Evolutionary conservation across 768 basidiomycete genomes (phyloP), one percentile per base, ranked within the genome.

Genomic region (Grammothele lineata): DNA sequence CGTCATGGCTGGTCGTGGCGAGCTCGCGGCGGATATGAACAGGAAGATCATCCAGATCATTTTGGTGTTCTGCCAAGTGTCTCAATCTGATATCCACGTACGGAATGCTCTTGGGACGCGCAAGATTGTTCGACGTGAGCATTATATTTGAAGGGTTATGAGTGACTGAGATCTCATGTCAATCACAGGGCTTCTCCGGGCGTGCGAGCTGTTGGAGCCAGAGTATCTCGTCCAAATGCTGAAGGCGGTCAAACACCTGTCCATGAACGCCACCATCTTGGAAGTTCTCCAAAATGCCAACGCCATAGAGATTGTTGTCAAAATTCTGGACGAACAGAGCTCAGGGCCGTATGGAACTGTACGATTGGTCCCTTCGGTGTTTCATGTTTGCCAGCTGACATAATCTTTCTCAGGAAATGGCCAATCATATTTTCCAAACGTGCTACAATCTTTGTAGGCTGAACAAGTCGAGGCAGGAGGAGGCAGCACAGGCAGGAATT

Each of bases 241-340:
- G 55, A 96, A 96, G 68, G 91, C 93, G 3, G 82, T 98, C 60
- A 97, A 97, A 60, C 94, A 98, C 62, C 73, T 98, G 4, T 94
- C 93, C 14, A 99, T 97, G 84, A 92, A 87, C 52, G 76, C 92
- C 1, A 86, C 81, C 3, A 67, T 96, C 21, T 81, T 96, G 21
- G 94, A 98, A 53, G 88, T 94, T 0, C 73, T 99, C 8, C 95
- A 98, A 66, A 96, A 97, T 51, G 92, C 94, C 15, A 96, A 97
- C 56, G 85, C 90, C 1, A 85, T 98, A 45, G 92, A 96, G 61
- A 84, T 91, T 37, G 73, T 99, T n/a, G 83, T 93, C 32, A 78
- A 77, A 21, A 81, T 95, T 12, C 71, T 97, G 35, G 89, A 88
- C 19, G 85, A 89, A 58, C 84, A 91, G 56, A 80, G 82, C 25